These are phyloP conservation scores for Ophiostoma sp. DNA, from an alignment of 2,329 filamentous ascomycete genomes.

Conservation along the genomic window DNA sequence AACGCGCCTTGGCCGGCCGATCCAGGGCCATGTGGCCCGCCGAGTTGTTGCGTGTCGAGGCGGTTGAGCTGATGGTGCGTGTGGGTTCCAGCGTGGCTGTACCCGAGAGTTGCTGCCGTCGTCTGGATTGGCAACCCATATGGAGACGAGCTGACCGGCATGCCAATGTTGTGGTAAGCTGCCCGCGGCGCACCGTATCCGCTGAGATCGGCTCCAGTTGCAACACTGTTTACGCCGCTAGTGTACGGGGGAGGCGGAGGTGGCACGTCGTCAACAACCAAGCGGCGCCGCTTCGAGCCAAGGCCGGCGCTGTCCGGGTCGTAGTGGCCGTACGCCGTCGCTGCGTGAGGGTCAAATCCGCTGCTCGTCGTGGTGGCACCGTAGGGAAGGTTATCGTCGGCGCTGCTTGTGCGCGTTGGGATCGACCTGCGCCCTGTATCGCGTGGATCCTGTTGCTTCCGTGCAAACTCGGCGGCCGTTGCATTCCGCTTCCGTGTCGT, in stretches of 20 bases:
- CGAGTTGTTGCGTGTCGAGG: conserved; percentile 26
- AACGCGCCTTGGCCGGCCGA: conserved; percentile 22
- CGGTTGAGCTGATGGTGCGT: conserved; percentile 26
- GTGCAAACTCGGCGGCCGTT: conserved; percentile 33
- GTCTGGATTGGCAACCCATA: conserved; percentile 26
- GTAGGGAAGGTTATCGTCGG: conserved; percentile 23
- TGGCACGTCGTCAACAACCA: conserved; percentile 22
- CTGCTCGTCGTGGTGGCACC: conserved; percentile 16
- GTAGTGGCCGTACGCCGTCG: conserved; percentile 22
- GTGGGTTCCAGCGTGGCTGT: conserved; percentile 14
- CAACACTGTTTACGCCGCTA: neutral
- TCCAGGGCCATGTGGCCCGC: conserved; percentile 10
- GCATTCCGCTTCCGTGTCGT: conserved; percentile 50
- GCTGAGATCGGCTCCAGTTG: conserved; percentile 12
- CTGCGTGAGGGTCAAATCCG: conserved; percentile 21
- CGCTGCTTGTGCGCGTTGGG: neutral
- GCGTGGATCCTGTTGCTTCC: conserved; percentile 28
- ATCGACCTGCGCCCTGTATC: conserved; percentile 17
- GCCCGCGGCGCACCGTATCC: conserved; percentile 20
- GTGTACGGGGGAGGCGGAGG: neutral
- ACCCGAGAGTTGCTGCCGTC: conserved; percentile 3
- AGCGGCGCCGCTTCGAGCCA: conserved; percentile 25
- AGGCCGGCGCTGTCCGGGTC: conserved; percentile 13
- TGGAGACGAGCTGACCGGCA: conserved; percentile 26
- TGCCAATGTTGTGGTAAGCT: conserved; percentile 19